Conservation (phyloP, 2,329 filamentous ascomycete species). For the Calonectria leucothoes region DNA sequence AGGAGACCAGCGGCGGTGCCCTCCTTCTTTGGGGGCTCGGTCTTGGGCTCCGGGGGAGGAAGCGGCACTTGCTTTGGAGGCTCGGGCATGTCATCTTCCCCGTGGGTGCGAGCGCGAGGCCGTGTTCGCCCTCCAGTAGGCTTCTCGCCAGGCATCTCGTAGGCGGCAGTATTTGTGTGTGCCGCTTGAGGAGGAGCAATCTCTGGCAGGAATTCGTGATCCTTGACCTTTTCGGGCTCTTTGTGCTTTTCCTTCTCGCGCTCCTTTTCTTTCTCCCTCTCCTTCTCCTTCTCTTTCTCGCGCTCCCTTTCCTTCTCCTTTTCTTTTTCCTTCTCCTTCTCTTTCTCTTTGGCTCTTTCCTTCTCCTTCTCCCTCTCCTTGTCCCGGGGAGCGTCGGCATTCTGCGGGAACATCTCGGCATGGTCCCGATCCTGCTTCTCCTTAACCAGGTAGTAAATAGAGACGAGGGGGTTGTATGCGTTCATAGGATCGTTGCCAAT, state of each 20-base stretch:
- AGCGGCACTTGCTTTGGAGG: slow-evolving; percentile 45
- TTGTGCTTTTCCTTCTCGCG: slow-evolving; percentile 43
- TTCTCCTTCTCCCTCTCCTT: slow-evolving; percentile 43
- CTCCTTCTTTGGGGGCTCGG: slow-evolving; percentile 81
- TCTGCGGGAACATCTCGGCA: slow-evolving; percentile 53
- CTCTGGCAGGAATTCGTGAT: slow-evolving; percentile 71
- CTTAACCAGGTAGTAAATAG: slow-evolving; percentile 94
- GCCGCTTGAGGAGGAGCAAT: slow-evolving; percentile 85
- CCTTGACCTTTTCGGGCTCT: slow-evolving; percentile 48
- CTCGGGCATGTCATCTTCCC: slow-evolving; percentile 89
- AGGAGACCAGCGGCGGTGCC: slow-evolving; percentile 87
- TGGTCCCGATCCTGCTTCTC: slow-evolving; percentile 91
- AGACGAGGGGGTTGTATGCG: slow-evolving; percentile 91
- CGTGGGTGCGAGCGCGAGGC: slow-evolving; percentile 90
- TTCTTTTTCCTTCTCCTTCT: slow-evolving; percentile 37
- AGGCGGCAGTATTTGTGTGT: slow-evolving; percentile 85
- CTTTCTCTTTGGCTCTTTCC: slow-evolving; percentile 40
- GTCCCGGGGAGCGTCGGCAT: slow-evolving; percentile 55
- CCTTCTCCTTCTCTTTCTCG: slow-evolving; percentile 32
- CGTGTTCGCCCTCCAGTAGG: slow-evolving; percentile 85
- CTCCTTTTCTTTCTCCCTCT: slow-evolving; percentile 43
- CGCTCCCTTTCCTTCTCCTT: slow-evolving; percentile 53
- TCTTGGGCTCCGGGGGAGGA: slow-evolving; percentile 64
- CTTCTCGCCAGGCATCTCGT: slow-evolving; percentile 91
- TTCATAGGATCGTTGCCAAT: slow-evolving; percentile 89